A percentile compares a stretch with the other conserved stretches of the same genome.
Conservation (phyloP, 176 grass and related monocot species). For the Aegilops longissima region DNA sequence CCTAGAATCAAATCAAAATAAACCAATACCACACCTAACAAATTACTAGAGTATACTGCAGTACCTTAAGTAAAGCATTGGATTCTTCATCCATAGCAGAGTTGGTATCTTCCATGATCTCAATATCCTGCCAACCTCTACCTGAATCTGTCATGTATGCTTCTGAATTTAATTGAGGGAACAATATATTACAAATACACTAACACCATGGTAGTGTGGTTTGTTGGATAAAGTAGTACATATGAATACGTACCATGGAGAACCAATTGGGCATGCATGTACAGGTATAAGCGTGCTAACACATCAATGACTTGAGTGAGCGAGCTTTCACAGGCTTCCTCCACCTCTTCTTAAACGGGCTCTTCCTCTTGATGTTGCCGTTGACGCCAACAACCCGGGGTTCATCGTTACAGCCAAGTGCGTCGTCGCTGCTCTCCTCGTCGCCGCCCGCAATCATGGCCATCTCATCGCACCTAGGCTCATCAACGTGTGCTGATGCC, state of each 20-base stretch:
- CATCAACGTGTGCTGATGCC: not conserved
- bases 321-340: slow-evolving; percentile 63
- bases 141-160: not conserved
- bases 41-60: not conserved
- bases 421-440: slow-evolving; percentile 45
- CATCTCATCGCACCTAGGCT: not conserved
- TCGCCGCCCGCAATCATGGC: slow-evolving; percentile 24
- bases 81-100: not conserved
- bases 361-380: slow-evolving; percentile 16
- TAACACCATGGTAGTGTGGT: not conserved
- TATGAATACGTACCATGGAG: not conserved
- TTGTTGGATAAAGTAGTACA: not conserved
- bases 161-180: not conserved
- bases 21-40: not conserved
- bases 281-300: not conserved
- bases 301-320: slow-evolving; percentile 54
- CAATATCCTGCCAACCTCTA: not conserved
- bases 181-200: not conserved
- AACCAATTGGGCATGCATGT: not conserved
- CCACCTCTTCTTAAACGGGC: slow-evolving; percentile 27
- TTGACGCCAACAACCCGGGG: not conserved
- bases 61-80: not conserved
- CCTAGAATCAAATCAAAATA: too few relatives aligned
- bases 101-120: not conserved
- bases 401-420: not conserved